These are phyloP conservation scores for Tubosaeta sp. DNA, from an alignment of 768 basidiomycete genomes.

Conservation along the genomic window DNA sequence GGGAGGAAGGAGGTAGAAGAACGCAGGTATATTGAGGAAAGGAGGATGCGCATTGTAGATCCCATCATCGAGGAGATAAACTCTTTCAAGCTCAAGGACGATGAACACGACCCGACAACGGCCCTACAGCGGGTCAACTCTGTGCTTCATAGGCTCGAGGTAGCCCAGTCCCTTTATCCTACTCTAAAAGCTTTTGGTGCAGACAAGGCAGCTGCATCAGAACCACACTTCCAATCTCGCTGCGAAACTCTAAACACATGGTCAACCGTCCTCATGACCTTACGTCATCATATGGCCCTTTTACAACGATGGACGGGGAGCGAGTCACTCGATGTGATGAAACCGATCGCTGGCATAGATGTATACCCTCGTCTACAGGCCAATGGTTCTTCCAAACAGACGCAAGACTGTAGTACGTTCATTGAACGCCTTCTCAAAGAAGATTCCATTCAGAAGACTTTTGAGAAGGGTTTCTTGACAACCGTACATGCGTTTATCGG, in stretches of 20 bases:
- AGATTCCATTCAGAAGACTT: constrained; percentile 91
- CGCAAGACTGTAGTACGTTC: constrained; percentile 75
- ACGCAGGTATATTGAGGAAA: constrained; percentile 74
- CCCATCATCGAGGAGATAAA: constrained; percentile 79
- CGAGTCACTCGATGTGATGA: constrained; percentile 83
- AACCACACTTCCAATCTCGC: constrained; percentile 68
- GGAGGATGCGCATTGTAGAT: constrained; percentile 76
- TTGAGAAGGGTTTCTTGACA: constrained; percentile 84
- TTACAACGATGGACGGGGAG: constrained; percentile 93
- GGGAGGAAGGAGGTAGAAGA: constrained; percentile 81
- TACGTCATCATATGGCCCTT: constrained; percentile 76
- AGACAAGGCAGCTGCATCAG: constrained; percentile 71
- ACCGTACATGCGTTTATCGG: constrained; percentile 86
- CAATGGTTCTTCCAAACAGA: constrained; percentile 38
- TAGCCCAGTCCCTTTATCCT: constrained; percentile 85
- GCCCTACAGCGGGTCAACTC: constrained; percentile 61
- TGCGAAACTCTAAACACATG: constrained; percentile 89
- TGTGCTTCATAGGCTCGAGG: constrained; percentile 71
- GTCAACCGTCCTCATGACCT: constrained; percentile 81
- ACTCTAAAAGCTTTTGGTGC: constrained; percentile 71
- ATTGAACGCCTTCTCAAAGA: constrained; percentile 94
- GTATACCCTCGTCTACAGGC: constrained; percentile 27
- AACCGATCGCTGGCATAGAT: constrained; percentile 68
- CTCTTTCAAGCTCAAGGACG: constrained; percentile 59
- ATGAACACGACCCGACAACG: constrained; percentile 31